Conservation (phyloP, 2,329 filamentous ascomycete genomes). For the Celoporthe dispersa region DNA sequence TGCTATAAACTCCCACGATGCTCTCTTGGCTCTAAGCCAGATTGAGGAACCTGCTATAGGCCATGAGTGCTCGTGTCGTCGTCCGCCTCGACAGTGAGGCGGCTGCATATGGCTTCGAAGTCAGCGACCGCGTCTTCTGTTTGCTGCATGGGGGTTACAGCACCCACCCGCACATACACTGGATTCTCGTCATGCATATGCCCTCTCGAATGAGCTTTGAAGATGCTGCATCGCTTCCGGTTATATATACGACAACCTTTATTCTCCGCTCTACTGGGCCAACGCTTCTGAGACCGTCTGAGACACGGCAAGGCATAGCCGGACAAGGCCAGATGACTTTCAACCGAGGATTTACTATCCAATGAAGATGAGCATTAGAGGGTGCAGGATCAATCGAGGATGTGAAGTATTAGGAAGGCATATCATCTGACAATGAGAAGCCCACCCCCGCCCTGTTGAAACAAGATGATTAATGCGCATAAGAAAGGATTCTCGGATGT, state of each 20-base stretch:
- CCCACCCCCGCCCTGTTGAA: too few species aligned
- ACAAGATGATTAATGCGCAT: too few species aligned
- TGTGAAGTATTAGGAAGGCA: too few species aligned
- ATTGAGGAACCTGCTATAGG: slow-evolving; percentile 32
- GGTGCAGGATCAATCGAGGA: too few species aligned
- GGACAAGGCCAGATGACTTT: too few species aligned
- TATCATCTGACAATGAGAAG: too few species aligned
- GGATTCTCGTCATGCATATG: not conserved
- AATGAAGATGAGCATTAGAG: too few species aligned
- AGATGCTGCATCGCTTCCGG: slow-evolving; percentile 1
- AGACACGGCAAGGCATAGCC: too few species aligned
- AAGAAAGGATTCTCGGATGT: too few species aligned
- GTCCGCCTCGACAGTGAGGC: slow-evolving; percentile 2
- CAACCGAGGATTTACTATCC: too few species aligned
- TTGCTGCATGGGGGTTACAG: not conserved
- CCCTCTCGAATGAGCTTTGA: not conserved
- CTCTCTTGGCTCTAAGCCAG: slow-evolving; percentile 40
- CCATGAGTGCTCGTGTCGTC: slow-evolving; percentile 33
- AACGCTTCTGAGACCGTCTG: too few species aligned
- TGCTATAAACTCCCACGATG: slow-evolving; percentile 46
- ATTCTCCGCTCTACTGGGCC: too few species aligned
- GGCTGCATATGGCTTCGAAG: not conserved
- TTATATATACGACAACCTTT: not conserved
- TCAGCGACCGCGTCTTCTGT: slow-evolving; percentile 31
- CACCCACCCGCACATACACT: not conserved